Base-by-base conservation (phyloP, 169 alveolate genomes). In the Cryptosporidium meleagridis region DNA sequence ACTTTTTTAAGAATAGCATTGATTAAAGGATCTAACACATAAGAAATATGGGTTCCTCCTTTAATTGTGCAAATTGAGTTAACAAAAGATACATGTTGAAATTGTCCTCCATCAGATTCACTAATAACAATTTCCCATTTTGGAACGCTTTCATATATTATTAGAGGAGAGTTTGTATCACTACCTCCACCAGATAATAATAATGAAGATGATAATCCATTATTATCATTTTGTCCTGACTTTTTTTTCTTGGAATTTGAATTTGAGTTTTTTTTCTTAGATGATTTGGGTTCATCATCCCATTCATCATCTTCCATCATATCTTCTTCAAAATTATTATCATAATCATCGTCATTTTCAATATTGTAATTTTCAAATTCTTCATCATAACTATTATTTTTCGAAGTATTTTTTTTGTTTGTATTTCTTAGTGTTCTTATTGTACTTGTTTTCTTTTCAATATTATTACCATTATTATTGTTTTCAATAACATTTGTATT, bases 31-130 rank as follows among this genome's bases (percentile, higher is more conserved):
- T 99, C 99, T 2, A 97, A 92, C 3, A 98, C 98, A 93, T 97
- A 97, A 69, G 95, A 95, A 9, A 99, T 99, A 91, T 99, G 99
- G 1, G 99, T 97, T 8, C 99, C 99, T 0, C 99, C 99, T 91
- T 97, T 97, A 35, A 97, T 94, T 26, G 99, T 99, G 91, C 98
- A 95, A 52, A 99, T 98, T 62, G 98, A 95, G 93, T 99, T 99
- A 65, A 98, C 99, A 93, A 99, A 99, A 12, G 99, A 97, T 33
- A 98, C 99, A 92, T 98, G 98, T 69, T 97, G 97, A 89, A 98
- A 97, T 85, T 94, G 95, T 21, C 97, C 95, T 21, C 98, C 98
- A 80, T 97, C 98, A 14, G 95, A 89, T 67, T 94, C 93, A 52
- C 97, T 87, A 48, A 94, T 95, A 4, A 92, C 94, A 9, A 95